Evolutionary conservation across 2,329 filamentous ascomycete genomes (phyloP).

Genomic region (Cylindrodendrum hubeiense): DNA sequence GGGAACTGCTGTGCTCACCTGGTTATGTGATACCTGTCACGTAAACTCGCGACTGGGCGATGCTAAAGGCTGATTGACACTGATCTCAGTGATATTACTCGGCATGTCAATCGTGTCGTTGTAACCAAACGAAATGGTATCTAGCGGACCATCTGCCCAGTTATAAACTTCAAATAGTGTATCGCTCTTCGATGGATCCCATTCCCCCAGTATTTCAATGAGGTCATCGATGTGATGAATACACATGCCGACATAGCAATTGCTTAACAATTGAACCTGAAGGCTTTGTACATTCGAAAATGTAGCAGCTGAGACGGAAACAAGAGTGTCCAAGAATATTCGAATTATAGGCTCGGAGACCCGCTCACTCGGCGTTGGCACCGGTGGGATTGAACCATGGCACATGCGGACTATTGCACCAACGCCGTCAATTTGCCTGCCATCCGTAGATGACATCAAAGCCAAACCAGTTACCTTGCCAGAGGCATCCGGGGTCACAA

Average conservation of each 20-base stretch:
- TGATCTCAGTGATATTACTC: neutral
- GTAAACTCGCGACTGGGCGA: no score
- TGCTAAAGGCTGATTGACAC: no score
- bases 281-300: conserved; percentile 3
- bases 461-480: conserved; percentile 19
- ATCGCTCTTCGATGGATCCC: neutral
- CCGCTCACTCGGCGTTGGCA: neutral
- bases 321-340: neutral
- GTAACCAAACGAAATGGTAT: conserved; percentile 4
- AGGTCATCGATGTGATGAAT: conserved; percentile 4
- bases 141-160: neutral
- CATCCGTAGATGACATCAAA: conserved; percentile 7
- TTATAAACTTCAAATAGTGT: neutral
- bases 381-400: neutral
- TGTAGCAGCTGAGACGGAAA: neutral
- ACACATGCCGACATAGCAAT: conserved; percentile 6
- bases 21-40: no score
- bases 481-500: conserved; percentile 11
- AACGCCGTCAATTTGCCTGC: neutral
- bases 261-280: neutral
- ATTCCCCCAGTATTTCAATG: conserved; percentile 13
- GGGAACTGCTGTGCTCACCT: neutral
- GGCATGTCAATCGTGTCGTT: neutral
- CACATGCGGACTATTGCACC: neutral
- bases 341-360: neutral